Evolutionary conservation across 1,284 basidiomycete genomes (phyloP).

Genomic region (Takashimella koratensis): DNA sequence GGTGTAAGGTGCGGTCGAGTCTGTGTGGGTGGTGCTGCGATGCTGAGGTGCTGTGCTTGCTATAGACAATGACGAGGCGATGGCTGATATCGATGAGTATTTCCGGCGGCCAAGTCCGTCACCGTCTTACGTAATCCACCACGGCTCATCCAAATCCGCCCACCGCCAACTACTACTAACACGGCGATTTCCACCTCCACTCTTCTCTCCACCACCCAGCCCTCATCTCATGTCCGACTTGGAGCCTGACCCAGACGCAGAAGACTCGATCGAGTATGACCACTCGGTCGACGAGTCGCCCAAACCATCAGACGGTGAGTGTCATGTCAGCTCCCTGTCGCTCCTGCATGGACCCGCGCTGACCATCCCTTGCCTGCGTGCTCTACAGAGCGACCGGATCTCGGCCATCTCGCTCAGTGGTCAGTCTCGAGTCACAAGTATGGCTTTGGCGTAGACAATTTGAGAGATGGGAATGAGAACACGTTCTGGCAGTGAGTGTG

Average conservation of each 20-base stretch:
- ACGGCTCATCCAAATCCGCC: too few species aligned
- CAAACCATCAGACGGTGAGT: not conserved
- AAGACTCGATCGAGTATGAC: not conserved
- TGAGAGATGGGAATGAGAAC: constrained; percentile 80
- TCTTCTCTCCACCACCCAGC: too few species aligned
- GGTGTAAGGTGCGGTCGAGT: too few species aligned
- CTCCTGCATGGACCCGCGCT: too few species aligned
- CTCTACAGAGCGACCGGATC: constrained; percentile 20
- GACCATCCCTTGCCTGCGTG: not conserved
- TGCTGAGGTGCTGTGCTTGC: too few species aligned
- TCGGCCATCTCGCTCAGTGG: constrained; percentile 74
- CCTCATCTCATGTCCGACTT: not conserved
- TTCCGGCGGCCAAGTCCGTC: too few species aligned
- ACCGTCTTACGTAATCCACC: too few species aligned
- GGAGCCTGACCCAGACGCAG: not conserved
- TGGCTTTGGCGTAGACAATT: constrained; percentile 89
- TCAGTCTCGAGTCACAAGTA: constrained; percentile 97
- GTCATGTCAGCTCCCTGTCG: not conserved
- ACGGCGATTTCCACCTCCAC: too few species aligned
- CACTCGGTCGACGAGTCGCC: not conserved
- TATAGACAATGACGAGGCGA: too few species aligned
- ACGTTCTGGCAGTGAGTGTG: constrained; percentile 94
- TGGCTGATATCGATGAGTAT: too few species aligned
- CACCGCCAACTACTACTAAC: too few species aligned
- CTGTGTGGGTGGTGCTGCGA: too few species aligned